Conservation (phyloP, 148 eudicot species). For the Drosera capensis region DNA sequence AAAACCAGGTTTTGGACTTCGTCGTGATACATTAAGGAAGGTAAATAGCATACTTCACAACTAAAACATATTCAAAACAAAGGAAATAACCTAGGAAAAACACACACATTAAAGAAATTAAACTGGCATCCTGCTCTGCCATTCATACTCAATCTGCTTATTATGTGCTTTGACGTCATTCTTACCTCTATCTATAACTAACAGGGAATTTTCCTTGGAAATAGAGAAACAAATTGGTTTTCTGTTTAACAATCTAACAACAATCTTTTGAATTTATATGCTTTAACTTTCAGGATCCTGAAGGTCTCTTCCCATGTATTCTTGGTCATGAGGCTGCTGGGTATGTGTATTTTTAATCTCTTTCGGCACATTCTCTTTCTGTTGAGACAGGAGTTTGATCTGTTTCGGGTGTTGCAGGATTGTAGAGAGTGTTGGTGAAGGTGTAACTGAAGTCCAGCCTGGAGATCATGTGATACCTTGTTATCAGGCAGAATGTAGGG, state of each 20-base stretch:
- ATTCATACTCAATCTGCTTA: no score
- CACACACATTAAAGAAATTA: no score
- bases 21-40: no score
- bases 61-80: no score
- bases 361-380: neutral
- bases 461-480: conserved; percentile 99
- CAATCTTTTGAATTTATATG: neutral
- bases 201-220: no score
- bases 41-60: no score
- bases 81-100: no score
- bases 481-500: conserved; percentile 96
- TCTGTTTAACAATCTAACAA: neutral
- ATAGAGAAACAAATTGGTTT: neutral
- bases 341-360: conserved; percentile 20
- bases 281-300: conserved; percentile 59
- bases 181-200: no score
- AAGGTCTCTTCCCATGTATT: conserved; percentile 98
- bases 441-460: conserved; percentile 88
- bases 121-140: no score
- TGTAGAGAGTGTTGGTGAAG: conserved; percentile 98
- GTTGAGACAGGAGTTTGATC: neutral
- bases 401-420: conserved; percentile 31
- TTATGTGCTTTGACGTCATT: no score
- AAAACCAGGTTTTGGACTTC: no score
- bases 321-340: conserved; percentile 99